Conservation (phyloP, 441 rosid species). For the Daphne laureola region DNA sequence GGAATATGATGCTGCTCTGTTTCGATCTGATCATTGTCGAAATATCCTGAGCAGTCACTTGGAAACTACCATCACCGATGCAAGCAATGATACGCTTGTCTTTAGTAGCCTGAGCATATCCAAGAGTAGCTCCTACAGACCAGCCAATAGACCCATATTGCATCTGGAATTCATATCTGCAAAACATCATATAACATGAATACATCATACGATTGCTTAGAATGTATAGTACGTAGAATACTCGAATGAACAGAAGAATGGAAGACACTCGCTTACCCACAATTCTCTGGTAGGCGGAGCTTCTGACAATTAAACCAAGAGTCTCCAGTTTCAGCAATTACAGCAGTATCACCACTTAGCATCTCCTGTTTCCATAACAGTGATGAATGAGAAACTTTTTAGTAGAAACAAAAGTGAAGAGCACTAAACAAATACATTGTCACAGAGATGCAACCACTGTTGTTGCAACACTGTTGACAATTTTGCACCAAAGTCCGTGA, state of each 20-base stretch:
- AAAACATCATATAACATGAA: conserved; percentile 9
- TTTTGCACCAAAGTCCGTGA: no score
- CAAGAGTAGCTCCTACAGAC: conserved; percentile 74
- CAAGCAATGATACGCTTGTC: conserved; percentile 67
- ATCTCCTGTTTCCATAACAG: conserved; percentile 28
- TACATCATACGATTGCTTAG: neutral
- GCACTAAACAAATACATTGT: neutral
- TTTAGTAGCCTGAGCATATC: conserved; percentile 60
- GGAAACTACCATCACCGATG: conserved; percentile 79
- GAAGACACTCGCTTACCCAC: conserved; percentile 39
- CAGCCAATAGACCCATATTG: conserved; percentile 75
- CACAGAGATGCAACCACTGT: neutral
- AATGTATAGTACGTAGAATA: neutral
- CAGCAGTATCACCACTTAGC: conserved; percentile 40
- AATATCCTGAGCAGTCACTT: conserved; percentile 57
- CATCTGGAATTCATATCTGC: conserved; percentile 73
- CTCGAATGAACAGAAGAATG: conserved; percentile 1
- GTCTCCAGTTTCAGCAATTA: conserved; percentile 72
- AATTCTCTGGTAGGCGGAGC: conserved; percentile 56
- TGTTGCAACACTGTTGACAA: no score
- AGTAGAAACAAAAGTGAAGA: neutral
- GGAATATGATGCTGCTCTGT: conserved; percentile 53
- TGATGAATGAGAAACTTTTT: conserved; percentile 1
- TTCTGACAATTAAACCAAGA: conserved; percentile 80
- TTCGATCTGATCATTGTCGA: conserved; percentile 60